Base-by-base conservation (phyloP, 192 early-diverging fungal genomes). In the Coemansia sp. region DNA sequence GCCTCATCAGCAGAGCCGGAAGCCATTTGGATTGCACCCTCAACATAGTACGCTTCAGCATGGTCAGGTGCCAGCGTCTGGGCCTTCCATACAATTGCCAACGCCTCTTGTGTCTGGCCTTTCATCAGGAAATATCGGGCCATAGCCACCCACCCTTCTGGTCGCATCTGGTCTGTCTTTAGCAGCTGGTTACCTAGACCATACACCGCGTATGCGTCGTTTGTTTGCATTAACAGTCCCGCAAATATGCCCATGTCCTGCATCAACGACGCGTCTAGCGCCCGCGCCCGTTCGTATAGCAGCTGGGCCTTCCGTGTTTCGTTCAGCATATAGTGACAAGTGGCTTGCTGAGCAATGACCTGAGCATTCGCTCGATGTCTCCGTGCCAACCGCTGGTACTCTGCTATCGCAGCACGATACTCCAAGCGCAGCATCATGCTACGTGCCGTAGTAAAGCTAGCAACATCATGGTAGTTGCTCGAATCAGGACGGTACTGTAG, bases 101-200 rank as follows among this genome's bases (percentile, higher is more conserved):
- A 59, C 2, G 72, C 68, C 37, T 74, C 72, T 42, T 75, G 59
- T 36, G 59, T 57, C 16, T 75, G 63, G 1, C 63, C 67, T 0
- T 37, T 33, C 37, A 55, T 15, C 40, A 54, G 30, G 42, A 74
- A 63, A 31, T 66, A 75, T 21, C 68, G 63, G 20, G 78, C 78
- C 69, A 75, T 75, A 45, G 65, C 63, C 6, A 71, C 52, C 78
- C 78, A 80, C 0, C 67, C 72, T 36, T 73, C 72, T 6, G 78
- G 53, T 0, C 65, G 46, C 26, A 48, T 18, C 50, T 71, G 57
- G 46, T 78, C 75, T 2, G 52, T 39, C 23, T 57, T 51, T 15
- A 78, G 57, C 43, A 78, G 48, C 37, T 66, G 49, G 58, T 43
- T 57, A 19, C 65, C 70, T 23, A 78, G 61, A 21, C 16, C 14